phyloP scores from a whole-genome alignment of 148 eudicot species.

The Drosera capensis region DNA sequence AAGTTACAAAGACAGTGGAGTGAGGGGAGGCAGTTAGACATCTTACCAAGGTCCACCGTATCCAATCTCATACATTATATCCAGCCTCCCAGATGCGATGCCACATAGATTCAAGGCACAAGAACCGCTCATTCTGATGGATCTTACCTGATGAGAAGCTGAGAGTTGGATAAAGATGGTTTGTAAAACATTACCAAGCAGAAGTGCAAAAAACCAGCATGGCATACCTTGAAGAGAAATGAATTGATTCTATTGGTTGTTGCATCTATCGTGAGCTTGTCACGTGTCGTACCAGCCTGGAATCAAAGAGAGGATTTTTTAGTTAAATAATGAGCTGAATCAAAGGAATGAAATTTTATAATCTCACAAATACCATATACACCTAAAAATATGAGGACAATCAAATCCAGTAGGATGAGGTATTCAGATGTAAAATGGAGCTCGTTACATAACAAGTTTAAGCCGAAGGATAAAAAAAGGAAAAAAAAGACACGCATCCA shows the following conservation, averaged over 20 bases:
- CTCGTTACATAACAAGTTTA: no score
- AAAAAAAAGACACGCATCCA: no score
- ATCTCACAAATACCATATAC: no score
- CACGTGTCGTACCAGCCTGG: slow-evolving; percentile 69
- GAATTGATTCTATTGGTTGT: slow-evolving; percentile 63
- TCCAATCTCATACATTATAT: slow-evolving; percentile 52
- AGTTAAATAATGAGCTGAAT: no score
- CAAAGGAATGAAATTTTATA: no score
- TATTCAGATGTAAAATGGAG: no score
- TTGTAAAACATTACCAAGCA: not conserved
- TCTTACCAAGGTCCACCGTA: slow-evolving; percentile 90
- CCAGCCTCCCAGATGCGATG: slow-evolving; percentile 85
- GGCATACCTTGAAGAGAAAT: slow-evolving; percentile 57
- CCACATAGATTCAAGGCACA: slow-evolving; percentile 94
- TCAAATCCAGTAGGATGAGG: no score
- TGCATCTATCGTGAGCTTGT: slow-evolving; percentile 51
- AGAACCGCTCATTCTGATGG: slow-evolving; percentile 81
- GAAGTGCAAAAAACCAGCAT: not conserved
- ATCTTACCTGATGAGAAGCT: slow-evolving; percentile 51
- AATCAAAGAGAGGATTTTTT: slow-evolving; percentile 7
- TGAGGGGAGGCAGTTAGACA: no score
- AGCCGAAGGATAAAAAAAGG: no score
- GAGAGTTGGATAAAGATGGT: not conserved
- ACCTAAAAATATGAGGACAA: no score
- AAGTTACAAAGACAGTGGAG: no score